Evolutionary conservation across 2,329 filamentous ascomycete genomes (phyloP).

Genomic region (Albifimbria verrucaria): DNA sequence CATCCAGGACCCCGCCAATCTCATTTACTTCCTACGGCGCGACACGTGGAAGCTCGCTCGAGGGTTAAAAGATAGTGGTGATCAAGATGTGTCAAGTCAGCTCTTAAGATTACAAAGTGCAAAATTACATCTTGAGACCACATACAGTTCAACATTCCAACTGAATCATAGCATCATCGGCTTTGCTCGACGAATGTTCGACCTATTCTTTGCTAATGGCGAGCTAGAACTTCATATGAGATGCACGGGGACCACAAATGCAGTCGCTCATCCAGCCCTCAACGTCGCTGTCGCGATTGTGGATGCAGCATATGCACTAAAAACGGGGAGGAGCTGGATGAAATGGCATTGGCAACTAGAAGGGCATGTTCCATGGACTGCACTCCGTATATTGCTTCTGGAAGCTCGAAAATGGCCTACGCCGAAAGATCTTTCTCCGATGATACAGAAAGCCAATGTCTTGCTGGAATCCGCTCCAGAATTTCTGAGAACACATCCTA

Average conservation of each 20-base stretch:
- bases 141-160: slow-evolving; percentile 10
- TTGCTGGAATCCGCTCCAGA: no score
- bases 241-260: not conserved
- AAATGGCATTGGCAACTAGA: slow-evolving; percentile 28
- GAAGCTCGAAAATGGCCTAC: no score
- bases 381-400: no score
- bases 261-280: not conserved
- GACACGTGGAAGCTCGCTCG: slow-evolving; percentile 21
- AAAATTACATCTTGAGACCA: slow-evolving; percentile 9
- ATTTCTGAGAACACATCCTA: no score
- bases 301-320: slow-evolving; percentile 16
- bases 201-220: slow-evolving; percentile 23
- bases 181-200: slow-evolving; percentile 17
- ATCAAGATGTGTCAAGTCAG: slow-evolving; percentile 6
- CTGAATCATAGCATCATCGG: slow-evolving; percentile 7
- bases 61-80: slow-evolving; percentile 7
- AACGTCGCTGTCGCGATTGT: slow-evolving; percentile 14
- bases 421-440: no score
- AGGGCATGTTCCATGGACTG: no score
- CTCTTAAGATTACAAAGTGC: slow-evolving; percentile 9
- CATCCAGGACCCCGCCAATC: slow-evolving; percentile 7
- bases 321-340: slow-evolving; percentile 15
- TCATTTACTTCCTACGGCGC: slow-evolving; percentile 20
- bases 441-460: no score
- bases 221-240: slow-evolving; percentile 17